Evolutionary conservation across 495 filamentous ascomycete genomes (phyloP), one percentile per base, ranked within the genome.

Genomic region (Talaromyces trachyspermus): DNA sequence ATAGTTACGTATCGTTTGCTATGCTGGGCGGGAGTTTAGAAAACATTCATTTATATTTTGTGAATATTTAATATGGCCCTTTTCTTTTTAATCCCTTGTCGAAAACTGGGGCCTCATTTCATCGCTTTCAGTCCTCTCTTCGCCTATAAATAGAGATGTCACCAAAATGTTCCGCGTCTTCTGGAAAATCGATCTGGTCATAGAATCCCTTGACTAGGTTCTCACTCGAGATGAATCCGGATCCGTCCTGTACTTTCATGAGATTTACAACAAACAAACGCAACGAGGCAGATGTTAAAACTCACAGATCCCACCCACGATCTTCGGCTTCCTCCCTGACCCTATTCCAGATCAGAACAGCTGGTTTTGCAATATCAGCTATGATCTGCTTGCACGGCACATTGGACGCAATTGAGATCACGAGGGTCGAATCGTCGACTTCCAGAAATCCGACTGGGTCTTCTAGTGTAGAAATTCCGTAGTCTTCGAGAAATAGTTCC

Each of bases 331-430:
- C 48, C n/a, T 20, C 30, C 11, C n/a, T 36, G 1, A 64, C 57
- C 8, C 49, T 57, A 49, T 65, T 56, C 59, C 65, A 68, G 8
- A 68, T 50, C 57, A 65, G 59, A 8, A 53, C 58, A 0, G 55
- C 61, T 0, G 65, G 65, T 49, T 58, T 57, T 5, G 53, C 49
- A 11, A 55, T 47, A 49, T 68, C 65, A 24, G 57, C 61, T 1
- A 68, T 48, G 5, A 68, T 55, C 50, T 68, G 63, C 36, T 58
- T 62, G 0, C 66, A 61, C 0, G 63, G 61, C 0, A 68, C 51
- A 46, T 68, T 60, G 1, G 63, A 63, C 25, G 54, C 52, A 0
- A 63, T 49, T 0, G 59, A 60, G 23, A 68, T 43, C 3, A 64
- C 59, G 25, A 64, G 42, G 6, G 64, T 64, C 2, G 39, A 30